Evolutionary conservation across 108 stramenopile species (phyloP).

Genomic region (Stephanodiscus triporus): DNA sequence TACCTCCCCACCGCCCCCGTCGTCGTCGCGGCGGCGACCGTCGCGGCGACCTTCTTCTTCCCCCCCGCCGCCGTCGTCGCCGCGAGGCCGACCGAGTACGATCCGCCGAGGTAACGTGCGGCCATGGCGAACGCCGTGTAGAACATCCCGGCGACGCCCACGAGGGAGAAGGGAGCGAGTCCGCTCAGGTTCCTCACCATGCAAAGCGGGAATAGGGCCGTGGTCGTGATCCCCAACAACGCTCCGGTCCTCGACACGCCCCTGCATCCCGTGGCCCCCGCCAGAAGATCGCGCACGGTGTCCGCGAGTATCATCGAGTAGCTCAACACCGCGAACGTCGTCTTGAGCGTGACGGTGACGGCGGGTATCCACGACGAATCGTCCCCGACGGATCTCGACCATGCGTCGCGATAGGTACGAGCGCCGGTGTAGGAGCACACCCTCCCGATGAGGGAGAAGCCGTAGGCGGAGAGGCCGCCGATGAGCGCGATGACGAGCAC

Average conservation of each 20-base stretch:
- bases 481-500: conserved; percentile 65
- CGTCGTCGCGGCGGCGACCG: conserved; percentile 26
- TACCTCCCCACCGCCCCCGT: conserved; percentile 53
- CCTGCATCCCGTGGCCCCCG: conserved; percentile 50
- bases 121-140: conserved; percentile 82
- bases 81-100: conserved; percentile 57
- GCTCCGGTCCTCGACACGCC: conserved; percentile 42
- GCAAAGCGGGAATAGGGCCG: conserved; percentile 88
- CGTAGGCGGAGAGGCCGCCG: conserved; percentile 82
- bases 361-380: conserved; percentile 82
- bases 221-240: conserved; percentile 62
- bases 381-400: conserved; percentile 64
- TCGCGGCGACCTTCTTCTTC: conserved; percentile 43
- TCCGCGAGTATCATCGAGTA: conserved; percentile 93
- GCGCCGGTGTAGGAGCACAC: conserved; percentile 73
- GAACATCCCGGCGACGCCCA: conserved; percentile 85
- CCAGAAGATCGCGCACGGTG: conserved; percentile 62
- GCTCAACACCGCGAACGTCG: conserved; percentile 70
- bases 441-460: conserved; percentile 84
- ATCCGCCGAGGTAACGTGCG: conserved; percentile 67
- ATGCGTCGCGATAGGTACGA: conserved; percentile 80
- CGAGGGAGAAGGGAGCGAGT: conserved; percentile 86
- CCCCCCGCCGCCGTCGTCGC: conserved; percentile 51
- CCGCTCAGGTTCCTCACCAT: conserved; percentile 77
- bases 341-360: conserved; percentile 77